These are phyloP conservation scores for Cytidiella melzeri DNA, from an alignment of 768 basidiomycete genomes.

Conservation along the genomic window DNA sequence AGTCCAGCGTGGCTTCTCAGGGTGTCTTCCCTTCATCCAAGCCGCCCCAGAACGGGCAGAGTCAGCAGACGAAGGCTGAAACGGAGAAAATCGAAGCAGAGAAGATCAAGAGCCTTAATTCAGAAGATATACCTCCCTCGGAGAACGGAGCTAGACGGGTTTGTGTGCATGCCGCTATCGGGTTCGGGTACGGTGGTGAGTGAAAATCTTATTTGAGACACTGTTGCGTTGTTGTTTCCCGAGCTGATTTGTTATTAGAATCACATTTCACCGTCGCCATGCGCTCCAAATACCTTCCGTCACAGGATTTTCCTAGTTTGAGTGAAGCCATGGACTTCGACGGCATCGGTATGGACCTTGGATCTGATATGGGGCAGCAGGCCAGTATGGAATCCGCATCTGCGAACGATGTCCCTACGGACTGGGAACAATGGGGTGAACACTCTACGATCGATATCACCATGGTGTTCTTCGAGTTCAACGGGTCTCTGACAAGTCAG, in stretches of 20 bases:
- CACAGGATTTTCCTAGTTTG: slow-evolving; percentile 11
- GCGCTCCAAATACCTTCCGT: slow-evolving; percentile 47
- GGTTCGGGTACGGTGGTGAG: slow-evolving; percentile 53
- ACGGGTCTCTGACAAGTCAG: slow-evolving; percentile 24
- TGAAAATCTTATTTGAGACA: background rate
- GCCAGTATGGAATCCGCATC: slow-evolving; percentile 24
- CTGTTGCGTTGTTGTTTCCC: slow-evolving; percentile 2
- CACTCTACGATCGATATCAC: slow-evolving; percentile 55
- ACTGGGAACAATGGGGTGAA: slow-evolving; percentile 55
- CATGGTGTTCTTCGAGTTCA: slow-evolving; percentile 48
- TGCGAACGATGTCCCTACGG: slow-evolving; percentile 22
- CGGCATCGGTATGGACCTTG: slow-evolving; percentile 38
- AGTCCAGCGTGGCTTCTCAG: slow-evolving; percentile 8
- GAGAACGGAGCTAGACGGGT: slow-evolving; percentile 36
- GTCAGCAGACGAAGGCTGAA: background rate
- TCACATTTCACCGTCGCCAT: slow-evolving; percentile 56
- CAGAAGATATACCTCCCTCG: slow-evolving; percentile 18
- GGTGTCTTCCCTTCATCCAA: background rate
- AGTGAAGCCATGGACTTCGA: slow-evolving; percentile 25
- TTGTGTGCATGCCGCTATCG: slow-evolving; percentile 56
- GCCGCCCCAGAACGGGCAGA: too few relatives aligned
- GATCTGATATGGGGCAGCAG: slow-evolving; percentile 27
- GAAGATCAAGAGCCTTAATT: background rate
- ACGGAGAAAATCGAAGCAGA: background rate
- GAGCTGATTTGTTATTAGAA: slow-evolving; percentile 31